A percentile compares a stretch with the other conserved stretches of the same genome.
Conservation (phyloP, 768 basidiomycete species). For the Tricholoma furcatifolium region DNA sequence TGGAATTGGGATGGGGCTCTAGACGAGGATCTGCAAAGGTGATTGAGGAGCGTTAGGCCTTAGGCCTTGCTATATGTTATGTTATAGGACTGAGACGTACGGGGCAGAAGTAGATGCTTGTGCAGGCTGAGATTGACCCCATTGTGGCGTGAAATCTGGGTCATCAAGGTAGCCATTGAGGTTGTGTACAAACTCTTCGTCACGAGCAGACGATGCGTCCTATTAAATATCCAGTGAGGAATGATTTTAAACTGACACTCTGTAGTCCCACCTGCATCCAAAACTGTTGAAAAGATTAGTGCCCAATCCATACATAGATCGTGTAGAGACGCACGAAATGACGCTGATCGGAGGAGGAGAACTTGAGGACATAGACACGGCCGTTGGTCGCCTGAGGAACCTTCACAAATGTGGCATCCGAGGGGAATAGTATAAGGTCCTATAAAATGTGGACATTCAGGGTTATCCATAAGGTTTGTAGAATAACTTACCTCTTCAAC, state of each 20-base stretch:
- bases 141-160: conserved; percentile 58
- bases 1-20: conserved; percentile 28
- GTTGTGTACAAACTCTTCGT: conserved; percentile 72
- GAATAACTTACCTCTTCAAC: conserved; percentile 55
- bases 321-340: conserved; percentile 69
- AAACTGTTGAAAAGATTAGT: conserved; percentile 47
- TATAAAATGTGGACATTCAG: conserved; percentile 27
- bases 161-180: conserved; percentile 71
- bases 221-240: conserved; percentile 24
- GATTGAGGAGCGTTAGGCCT: not conserved
- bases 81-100: conserved; percentile 20
- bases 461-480: not conserved
- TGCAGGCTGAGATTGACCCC: conserved; percentile 43
- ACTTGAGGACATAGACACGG: conserved; percentile 85
- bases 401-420: conserved; percentile 79
- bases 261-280: conserved; percentile 72
- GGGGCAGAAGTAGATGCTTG: conserved; percentile 48
- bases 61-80: not conserved
- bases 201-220: conserved; percentile 67
- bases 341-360: conserved; percentile 84
- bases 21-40: not conserved
- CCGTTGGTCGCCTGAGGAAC: conserved; percentile 65
- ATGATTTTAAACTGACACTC: not conserved
- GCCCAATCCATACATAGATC: not conserved
- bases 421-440: conserved; percentile 88